Conservation (phyloP, 1,284 basidiomycete species). For the Cutaneotrichosporon dermatis region DNA sequence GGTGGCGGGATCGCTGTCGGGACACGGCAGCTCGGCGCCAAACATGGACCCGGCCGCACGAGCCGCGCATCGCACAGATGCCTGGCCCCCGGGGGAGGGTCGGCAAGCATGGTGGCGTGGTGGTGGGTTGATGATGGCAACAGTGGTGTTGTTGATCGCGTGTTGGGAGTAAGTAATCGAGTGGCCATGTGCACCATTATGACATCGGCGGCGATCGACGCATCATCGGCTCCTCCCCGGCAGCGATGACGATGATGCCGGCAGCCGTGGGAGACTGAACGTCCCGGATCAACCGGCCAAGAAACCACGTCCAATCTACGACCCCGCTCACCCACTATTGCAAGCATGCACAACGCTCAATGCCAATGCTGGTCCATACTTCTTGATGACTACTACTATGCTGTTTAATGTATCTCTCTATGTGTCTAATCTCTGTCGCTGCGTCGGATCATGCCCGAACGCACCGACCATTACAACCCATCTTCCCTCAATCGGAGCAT, state of each 20-base stretch:
- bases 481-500: conserved; percentile 48
- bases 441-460: too few relatives aligned
- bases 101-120: background rate
- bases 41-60: conserved; percentile 75
- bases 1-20: conserved; percentile 65
- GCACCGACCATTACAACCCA: conserved; percentile 29
- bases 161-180: background rate
- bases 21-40: conserved; percentile 76
- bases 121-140: too few relatives aligned
- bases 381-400: too few relatives aligned
- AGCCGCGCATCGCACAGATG: conserved; percentile 60
- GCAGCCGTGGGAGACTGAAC: background rate
- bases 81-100: conserved; percentile 32
- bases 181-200: too few relatives aligned
- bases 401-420: background rate
- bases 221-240: too few relatives aligned
- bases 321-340: too few relatives aligned
- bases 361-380: background rate
- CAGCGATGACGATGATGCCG: background rate
- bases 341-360: background rate
- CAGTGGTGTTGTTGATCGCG: background rate
- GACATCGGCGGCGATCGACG: too few relatives aligned
- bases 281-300: too few relatives aligned
- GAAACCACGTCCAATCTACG: too few relatives aligned
- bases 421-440: background rate